Conservation (phyloP, 73 alveolate genomes). For the Paramecium caudatum region DNA sequence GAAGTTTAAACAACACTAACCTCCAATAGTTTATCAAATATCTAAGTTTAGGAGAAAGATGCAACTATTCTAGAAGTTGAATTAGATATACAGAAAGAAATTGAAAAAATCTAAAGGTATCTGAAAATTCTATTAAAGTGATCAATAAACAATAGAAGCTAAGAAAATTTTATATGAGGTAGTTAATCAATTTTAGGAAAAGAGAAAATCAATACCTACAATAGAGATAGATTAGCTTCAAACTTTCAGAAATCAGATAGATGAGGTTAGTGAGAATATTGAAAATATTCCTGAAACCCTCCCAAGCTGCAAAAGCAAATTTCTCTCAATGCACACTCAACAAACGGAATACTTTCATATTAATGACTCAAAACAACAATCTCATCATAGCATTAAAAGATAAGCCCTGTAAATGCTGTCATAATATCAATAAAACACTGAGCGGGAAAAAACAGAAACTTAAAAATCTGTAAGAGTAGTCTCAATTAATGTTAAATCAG, state of each 20-base stretch:
- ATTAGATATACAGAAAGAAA: slow-evolving; percentile 1
- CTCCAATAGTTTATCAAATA: not conserved
- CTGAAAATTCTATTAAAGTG: not conserved
- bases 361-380: not conserved
- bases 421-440: not conserved
- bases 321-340: not conserved
- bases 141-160: slow-evolving; percentile 26
- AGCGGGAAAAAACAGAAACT: not conserved
- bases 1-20: not conserved
- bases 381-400: slow-evolving; percentile 1
- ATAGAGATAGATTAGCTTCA: not conserved
- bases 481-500: slow-evolving; percentile 21
- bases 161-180: not conserved
- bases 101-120: slow-evolving; percentile 12
- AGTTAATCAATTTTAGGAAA: slow-evolving; percentile 17
- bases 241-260: not conserved
- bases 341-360: slow-evolving; percentile 16
- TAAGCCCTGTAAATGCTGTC: not conserved
- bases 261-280: not conserved
- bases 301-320: not conserved
- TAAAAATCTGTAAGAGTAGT: not conserved
- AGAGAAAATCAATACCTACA: not conserved
- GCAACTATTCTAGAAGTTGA: slow-evolving; percentile 22
- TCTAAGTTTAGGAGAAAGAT: not conserved
- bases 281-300: not conserved